Base-by-base conservation (phyloP, 1,284 basidiomycete species). In the Rhodotorula sp. region DNA sequence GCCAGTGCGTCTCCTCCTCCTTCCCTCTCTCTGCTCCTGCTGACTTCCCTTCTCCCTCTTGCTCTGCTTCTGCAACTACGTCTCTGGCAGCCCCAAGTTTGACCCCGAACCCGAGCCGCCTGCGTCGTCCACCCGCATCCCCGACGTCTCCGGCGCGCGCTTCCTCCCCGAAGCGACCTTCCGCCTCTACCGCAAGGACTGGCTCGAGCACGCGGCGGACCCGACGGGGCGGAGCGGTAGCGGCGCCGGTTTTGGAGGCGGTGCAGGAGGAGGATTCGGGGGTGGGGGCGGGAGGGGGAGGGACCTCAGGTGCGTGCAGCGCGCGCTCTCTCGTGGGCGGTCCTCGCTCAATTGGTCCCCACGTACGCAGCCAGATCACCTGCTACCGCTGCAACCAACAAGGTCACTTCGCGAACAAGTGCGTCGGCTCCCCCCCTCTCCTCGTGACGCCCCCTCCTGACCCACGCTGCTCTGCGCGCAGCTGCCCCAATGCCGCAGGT, bases 1-100 rank as follows among this genome's bases (percentile, higher is more conserved):
- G 94, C 81, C 97, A 99, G 93, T 95, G 80, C 83, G 92, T 87
- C 78, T 39, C 25, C 53, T 12, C 48, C n/a, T 9, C 44, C 25
- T 12, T 32, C 39, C 32, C 17, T 32, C 54, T 19, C 10, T 3
- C 22, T 37, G 36, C 37, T 34, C 27, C 13, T 17, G 10, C 2
- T 22, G 41, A 5, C 58, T 32, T 27, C 39, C 10, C 32, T 15
- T 55, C 21, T 9, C 50, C n/a, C 1, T 46, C 39, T 37, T 39
- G 37, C 25, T 29, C 53, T 32, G 1, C 19, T 12, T 46, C 8
- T 25, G 32, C 21, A n/a, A 17, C 39, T 5, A 29, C 36, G 37
- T 10, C 53, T 2, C 51, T 3, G 29, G 10, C 63, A 76, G 75
- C 55, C 71, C 75, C n/a, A 73, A 72, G 55, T 76, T 76, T 53